phyloP scores from a whole-genome alignment of 495 filamentous ascomycete genomes.

The Xylaria longipes region DNA sequence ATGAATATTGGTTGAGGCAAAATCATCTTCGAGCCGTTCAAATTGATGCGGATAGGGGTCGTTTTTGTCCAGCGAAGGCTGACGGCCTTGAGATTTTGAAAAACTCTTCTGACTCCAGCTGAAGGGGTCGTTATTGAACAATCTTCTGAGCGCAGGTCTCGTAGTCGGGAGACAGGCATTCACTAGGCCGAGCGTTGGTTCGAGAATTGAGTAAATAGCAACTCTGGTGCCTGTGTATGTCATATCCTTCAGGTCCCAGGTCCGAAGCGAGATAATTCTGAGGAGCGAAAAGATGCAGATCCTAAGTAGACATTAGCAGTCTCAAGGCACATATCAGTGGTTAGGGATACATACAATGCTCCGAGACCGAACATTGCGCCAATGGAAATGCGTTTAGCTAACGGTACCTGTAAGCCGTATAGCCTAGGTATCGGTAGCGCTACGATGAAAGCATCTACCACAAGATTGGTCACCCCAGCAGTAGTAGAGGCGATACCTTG shows the following conservation, averaged over 20 bases:
- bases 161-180: slow-evolving; percentile 23
- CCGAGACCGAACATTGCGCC: slow-evolving; percentile 13
- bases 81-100: neutral
- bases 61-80: no score
- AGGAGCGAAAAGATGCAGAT: slow-evolving; percentile 6
- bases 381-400: neutral
- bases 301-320: neutral
- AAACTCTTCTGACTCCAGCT: neutral
- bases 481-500: neutral
- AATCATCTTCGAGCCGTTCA: neutral
- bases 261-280: neutral
- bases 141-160: neutral
- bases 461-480: neutral
- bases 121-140: neutral
- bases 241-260: neutral
- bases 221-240: neutral
- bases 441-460: slow-evolving; percentile 12
- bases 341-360: neutral
- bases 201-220: slow-evolving; percentile 7
- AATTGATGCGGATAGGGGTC: neutral
- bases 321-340: neutral
- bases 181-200: slow-evolving; percentile 19
- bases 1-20: neutral
- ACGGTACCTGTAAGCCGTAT: neutral
- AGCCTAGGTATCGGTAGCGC: neutral